Base-by-base conservation (phyloP, 345 rosid genomes). In the Tarenaya hassleriana region DNA sequence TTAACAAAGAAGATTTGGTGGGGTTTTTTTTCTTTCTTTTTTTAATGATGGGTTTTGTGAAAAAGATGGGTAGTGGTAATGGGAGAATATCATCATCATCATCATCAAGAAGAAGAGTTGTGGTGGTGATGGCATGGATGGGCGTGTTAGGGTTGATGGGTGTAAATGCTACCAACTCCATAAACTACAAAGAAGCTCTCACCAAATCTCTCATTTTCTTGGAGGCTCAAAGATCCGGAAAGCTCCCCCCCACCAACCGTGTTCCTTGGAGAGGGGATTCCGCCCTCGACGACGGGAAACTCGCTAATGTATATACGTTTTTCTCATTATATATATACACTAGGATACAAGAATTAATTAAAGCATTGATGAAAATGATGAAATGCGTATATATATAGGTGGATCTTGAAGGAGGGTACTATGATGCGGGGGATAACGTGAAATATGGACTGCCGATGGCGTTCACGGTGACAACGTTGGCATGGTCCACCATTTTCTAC, bases 381-480 rank as follows among this genome's bases (percentile, higher is more conserved):
- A 41, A 21, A 5, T 29, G 7, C 35, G 19, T 39, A 4, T 41
- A 8, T 52, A 16, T 41, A 2, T 27, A 86, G 97, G 75, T 74
- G 66, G 88, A 91, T 68, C 83, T 91, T 18, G 67, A 55, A 0
- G 96, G 98, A 34, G 98, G 98, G 47, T 87, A 84, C 57, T 91
- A 91, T 58, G 96, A 91, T 62, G 95, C 95, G 3, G 92, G 98
- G 29, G 92, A 87, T 74, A 87, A 91, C 43, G 86, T 91, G 32
- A 84, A 91, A 61, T 91, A 75, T 11, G 95, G 96, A 20, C 52
- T 91, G 7, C 98, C 96, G 2, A 76, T 87, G 96, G 98, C 98
- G 1, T 92, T 84, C 55, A 91, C 95, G 1, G 42, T 87, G 40
- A 84, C 96, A 16, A 91, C 96, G 0, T 42, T 91, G 3, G 70